Evolutionary conservation across 495 filamentous ascomycete species (phyloP), one percentile per base, ranked within the genome.

Genomic region (Talaromyces borbonicus): DNA sequence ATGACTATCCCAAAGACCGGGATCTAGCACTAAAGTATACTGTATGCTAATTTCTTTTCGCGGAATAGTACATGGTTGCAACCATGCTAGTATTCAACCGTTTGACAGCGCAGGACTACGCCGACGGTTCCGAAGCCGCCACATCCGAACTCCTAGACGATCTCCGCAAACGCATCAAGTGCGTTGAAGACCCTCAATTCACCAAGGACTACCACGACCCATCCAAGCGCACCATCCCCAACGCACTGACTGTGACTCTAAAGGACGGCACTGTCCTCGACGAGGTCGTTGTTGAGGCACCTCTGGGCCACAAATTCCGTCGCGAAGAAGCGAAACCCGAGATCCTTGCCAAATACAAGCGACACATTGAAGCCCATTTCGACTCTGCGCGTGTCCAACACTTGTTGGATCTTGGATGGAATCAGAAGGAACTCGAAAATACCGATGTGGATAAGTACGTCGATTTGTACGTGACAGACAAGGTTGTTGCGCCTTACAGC

Each of bases 301-400:
- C 92, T 27, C 77, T 98, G 40, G 92, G 92, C 47, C 92, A 98
- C 72, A 84, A 81, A 51, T 74, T 93, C 53, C 78, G 92, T 49
- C 81, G 92, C 56, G 87, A 92, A 58, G 92, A 98, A 74, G 92
- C 93, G 51, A 98, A 97, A 74, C 92, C 92, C 32, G 82, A 95
- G 60, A 93, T 98, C 48, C 62, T 96, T 49, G 79, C 78, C 53
- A 98, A 98, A 74, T 98, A 92, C 68, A 83, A 88, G 79, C 79
- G 87, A 56, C 93, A 97, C 67, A 66, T 96, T 18, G 76, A 77
- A 56, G 83, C 84, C 12, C 90, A 94, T 69, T 95, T 84, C 57
- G 69, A 77, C 45, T 68, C 84, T 63, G 71, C 73, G 25, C 81
- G 80, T 56, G 84, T 94, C 18, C 73, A 84, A 63, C 73, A 88